These are phyloP conservation scores for Phialemoniopsis sp. DNA, from an alignment of 2,329 filamentous ascomycete species.

Conservation along the genomic window DNA sequence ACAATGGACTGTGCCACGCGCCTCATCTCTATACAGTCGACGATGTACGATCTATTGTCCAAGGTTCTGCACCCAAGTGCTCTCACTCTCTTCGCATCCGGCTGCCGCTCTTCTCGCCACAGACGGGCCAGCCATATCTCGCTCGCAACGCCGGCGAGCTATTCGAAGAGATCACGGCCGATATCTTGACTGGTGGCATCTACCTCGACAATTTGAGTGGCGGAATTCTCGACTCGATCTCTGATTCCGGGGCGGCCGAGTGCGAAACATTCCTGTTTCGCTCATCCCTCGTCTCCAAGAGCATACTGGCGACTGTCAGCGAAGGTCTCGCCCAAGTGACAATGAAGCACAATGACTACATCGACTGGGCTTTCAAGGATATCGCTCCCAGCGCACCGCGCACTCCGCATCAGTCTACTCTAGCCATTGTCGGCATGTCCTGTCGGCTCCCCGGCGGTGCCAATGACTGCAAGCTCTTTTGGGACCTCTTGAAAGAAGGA, in stretches of 20 bases:
- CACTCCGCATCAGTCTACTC: slow-evolving; percentile 20
- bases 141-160: no score
- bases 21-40: slow-evolving; percentile 23
- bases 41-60: no score
- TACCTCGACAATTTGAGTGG: no score
- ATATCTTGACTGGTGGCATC: slow-evolving; percentile 1
- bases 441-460: slow-evolving; percentile 56
- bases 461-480: slow-evolving; percentile 56
- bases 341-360: neutral
- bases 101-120: neutral
- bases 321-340: no score
- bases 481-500: slow-evolving; percentile 64
- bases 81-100: neutral
- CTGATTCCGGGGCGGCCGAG: no score
- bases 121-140: neutral
- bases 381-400: neutral
- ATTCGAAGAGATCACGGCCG: neutral
- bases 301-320: no score
- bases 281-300: no score
- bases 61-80: no score
- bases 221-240: no score
- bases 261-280: no score
- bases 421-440: slow-evolving; percentile 66
- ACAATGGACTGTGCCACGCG: slow-evolving; percentile 32
- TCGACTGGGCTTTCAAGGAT: neutral